Conservation (phyloP, 306 rosid genomes). For the Crotalaria pallida region DNA sequence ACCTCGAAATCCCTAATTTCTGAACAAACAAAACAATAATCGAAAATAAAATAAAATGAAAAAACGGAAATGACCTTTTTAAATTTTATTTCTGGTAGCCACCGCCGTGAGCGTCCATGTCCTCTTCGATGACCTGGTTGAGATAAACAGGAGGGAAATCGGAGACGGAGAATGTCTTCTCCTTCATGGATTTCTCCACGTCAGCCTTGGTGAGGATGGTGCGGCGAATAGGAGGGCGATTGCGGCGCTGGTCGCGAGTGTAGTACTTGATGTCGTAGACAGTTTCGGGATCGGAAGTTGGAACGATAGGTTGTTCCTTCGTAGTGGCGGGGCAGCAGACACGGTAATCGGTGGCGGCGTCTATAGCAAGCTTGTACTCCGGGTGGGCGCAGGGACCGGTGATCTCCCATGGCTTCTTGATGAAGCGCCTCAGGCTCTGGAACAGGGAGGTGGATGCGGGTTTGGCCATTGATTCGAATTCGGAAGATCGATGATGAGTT, state of each 20-base stretch:
- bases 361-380: conserved; percentile 59
- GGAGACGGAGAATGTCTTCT: conserved; percentile 37
- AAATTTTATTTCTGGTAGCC: conserved; percentile 68
- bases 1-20: background rate
- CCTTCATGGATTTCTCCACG: conserved; percentile 52
- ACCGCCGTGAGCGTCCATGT: conserved; percentile 61
- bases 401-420: conserved; percentile 95
- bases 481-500: too few species aligned
- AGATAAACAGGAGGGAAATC: conserved; percentile 79
- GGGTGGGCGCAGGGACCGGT: conserved; percentile 87
- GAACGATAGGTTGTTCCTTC: conserved; percentile 43
- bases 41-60: too few species aligned
- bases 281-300: conserved; percentile 72
- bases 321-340: conserved; percentile 63
- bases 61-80: conserved; percentile 14
- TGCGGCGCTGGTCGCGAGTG: conserved; percentile 86
- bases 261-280: conserved; percentile 86
- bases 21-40: background rate
- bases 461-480: conserved; percentile 15
- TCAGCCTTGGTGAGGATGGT: conserved; percentile 62
- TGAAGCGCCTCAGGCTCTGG: conserved; percentile 49
- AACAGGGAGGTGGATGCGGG: too few species aligned
- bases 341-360: conserved; percentile 73
- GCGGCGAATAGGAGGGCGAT: conserved; percentile 82
- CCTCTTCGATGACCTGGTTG: conserved; percentile 53